Evolutionary conservation across 371 early-diverging fungal species (phyloP).

Genomic region (Haplosporangium sp.): DNA sequence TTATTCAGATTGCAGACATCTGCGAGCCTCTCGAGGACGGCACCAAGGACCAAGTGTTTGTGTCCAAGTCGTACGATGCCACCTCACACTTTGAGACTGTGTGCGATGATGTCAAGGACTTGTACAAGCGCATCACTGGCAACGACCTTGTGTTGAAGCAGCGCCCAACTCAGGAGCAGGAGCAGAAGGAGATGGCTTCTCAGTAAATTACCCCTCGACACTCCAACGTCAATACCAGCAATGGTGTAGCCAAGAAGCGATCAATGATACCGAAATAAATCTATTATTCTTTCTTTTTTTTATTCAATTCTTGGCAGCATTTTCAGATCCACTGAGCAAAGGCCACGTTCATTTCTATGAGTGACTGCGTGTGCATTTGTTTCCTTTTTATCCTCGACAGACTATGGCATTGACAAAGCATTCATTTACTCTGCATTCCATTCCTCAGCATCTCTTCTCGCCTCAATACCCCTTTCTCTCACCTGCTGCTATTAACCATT

Average conservation of each 20-base stretch:
- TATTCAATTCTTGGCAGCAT: background rate
- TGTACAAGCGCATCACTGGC: constrained; percentile 94
- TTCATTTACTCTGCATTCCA: too few species aligned
- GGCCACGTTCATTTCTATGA: constrained; percentile 11
- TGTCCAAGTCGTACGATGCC: constrained; percentile 97
- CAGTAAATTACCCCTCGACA: constrained; percentile 5
- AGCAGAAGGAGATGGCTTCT: constrained; percentile 59
- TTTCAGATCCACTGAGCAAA: background rate
- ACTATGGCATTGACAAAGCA: background rate
- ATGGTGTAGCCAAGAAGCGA: background rate
- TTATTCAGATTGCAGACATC: constrained; percentile 84
- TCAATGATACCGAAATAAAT: background rate
- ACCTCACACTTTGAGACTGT: constrained; percentile 99
- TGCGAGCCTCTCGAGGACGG: constrained; percentile 90
- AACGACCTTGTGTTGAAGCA: constrained; percentile 83
- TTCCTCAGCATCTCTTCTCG: too few species aligned
- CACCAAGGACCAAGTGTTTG: constrained; percentile 83
- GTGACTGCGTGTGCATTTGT: background rate
- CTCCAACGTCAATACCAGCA: too few species aligned
- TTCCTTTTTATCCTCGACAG: background rate
- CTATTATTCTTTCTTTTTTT: constrained; percentile 7
- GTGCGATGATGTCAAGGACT: constrained; percentile 93
- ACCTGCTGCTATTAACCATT: too few species aligned
- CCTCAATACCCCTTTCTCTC: too few species aligned
- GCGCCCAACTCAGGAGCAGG: constrained; percentile 68